These are phyloP conservation scores for Punica granatum DNA, from an alignment of 345 rosid species.

Conservation along the genomic window DNA sequence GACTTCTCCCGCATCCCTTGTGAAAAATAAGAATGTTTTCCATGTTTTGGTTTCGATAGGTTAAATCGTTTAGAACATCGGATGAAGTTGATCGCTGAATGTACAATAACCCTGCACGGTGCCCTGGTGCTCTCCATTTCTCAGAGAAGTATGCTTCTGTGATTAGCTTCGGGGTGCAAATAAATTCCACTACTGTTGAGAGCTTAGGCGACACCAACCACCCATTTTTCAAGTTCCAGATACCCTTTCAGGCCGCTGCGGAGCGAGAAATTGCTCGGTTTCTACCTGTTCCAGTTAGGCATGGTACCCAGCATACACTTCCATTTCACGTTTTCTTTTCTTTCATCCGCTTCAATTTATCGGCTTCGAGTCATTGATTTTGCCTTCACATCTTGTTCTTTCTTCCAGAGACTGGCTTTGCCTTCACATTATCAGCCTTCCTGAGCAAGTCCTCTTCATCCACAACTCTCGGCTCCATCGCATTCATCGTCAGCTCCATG, in stretches of 20 bases:
- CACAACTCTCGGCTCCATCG: conserved; percentile 63
- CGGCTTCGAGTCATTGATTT: too few species aligned
- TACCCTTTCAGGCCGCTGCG: conserved; percentile 81
- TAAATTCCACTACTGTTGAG: conserved; percentile 59
- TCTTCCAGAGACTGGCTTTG: conserved; percentile 79
- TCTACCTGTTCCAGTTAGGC: too few species aligned
- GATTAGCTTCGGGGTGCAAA: conserved; percentile 77
- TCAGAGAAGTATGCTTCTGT: conserved; percentile 38
- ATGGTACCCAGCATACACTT: too few species aligned
- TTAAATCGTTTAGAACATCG: conserved; percentile 37
- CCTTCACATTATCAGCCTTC: conserved; percentile 78
- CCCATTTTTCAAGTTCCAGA: conserved; percentile 76
- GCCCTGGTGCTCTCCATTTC: conserved; percentile 77
- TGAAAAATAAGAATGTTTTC: too few species aligned
- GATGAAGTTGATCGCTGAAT: conserved; percentile 65
- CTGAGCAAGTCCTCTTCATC: conserved; percentile 75
- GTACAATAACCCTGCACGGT: conserved; percentile 36
- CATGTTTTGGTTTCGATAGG: conserved; percentile 26
- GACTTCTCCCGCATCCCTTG: too few species aligned
- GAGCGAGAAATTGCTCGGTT: conserved; percentile 90
- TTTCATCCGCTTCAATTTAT: too few species aligned
- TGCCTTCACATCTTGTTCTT: too few species aligned
- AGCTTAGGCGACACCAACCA: conserved; percentile 56
- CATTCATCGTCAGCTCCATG: conserved; percentile 62
- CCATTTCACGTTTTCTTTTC: too few species aligned